These are phyloP conservation scores for Isabelozyma rhagii DNA, from an alignment of 805 yeast genomes.

Conservation along the genomic window DNA sequence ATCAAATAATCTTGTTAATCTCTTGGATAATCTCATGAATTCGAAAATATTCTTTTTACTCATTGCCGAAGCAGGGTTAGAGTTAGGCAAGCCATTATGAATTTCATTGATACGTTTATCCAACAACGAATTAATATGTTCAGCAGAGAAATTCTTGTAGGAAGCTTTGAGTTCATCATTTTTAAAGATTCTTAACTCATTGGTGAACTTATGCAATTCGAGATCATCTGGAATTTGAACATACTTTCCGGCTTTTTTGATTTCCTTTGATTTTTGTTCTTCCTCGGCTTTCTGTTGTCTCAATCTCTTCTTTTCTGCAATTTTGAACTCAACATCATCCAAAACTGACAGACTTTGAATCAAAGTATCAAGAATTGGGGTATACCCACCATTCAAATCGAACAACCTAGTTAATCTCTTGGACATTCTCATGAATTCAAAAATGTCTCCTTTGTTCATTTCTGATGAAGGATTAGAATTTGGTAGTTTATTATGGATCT, in stretches of 20 bases:
- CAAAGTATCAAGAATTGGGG: constrained; percentile 56
- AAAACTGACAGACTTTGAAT: constrained; percentile 48
- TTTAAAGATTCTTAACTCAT: constrained; percentile 15
- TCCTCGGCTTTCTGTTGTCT: constrained; percentile 8
- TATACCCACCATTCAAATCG: constrained; percentile 55
- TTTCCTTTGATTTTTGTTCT: background rate
- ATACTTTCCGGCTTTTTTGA: constrained; percentile 1
- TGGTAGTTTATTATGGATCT: constrained; percentile 8
- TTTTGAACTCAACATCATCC: constrained; percentile 37
- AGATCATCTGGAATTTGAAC: constrained; percentile 18
- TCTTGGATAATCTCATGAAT: constrained; percentile 12
- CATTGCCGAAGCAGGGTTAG: constrained; percentile 11
- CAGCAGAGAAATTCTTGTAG: constrained; percentile 5
- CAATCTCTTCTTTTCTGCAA: constrained; percentile 1
- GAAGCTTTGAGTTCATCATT: constrained; percentile 12
- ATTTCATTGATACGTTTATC: constrained; percentile 13
- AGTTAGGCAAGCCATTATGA: constrained; percentile 9
- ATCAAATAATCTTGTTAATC: constrained; percentile 27
- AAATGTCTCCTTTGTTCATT: constrained; percentile 9
- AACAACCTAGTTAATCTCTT: constrained; percentile 25
- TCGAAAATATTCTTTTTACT: constrained; percentile 8
- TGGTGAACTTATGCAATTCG: constrained; percentile 10
- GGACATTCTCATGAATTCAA: constrained; percentile 12
- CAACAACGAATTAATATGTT: constrained; percentile 11
- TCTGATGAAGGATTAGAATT: constrained; percentile 9